Evolutionary conservation across 2,329 filamentous ascomycete genomes (phyloP).

Genomic region (Huntiella decipiens): DNA sequence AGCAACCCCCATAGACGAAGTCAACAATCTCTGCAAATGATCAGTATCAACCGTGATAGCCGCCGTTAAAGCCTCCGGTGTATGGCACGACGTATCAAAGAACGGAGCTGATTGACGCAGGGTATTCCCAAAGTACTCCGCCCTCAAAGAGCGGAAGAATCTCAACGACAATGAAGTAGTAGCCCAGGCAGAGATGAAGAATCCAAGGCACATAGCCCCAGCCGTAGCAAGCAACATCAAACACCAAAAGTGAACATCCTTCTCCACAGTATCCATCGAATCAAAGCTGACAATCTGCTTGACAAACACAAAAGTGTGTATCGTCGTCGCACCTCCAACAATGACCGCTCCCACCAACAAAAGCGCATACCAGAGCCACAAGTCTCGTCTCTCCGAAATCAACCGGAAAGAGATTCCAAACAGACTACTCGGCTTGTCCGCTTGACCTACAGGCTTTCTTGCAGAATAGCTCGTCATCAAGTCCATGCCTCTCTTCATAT

Average conservation of each 20-base stretch:
- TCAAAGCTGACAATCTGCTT: slow-evolving; percentile 11
- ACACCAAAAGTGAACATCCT: slow-evolving; percentile 15
- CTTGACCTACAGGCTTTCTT: background rate
- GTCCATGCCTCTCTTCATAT: slow-evolving; percentile 6
- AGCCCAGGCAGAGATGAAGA: slow-evolving; percentile 16
- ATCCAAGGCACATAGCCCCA: slow-evolving; percentile 16
- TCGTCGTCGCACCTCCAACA: slow-evolving; percentile 9
- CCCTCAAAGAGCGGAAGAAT: slow-evolving; percentile 14
- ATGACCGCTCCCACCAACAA: slow-evolving; percentile 9
- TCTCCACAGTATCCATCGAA: background rate
- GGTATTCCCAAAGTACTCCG: slow-evolving; percentile 17
- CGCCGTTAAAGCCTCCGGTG: slow-evolving; percentile 16
- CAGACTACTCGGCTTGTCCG: slow-evolving; percentile 1
- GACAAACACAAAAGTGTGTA: slow-evolving; percentile 12
- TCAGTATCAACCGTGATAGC: slow-evolving; percentile 17
- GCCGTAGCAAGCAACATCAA: slow-evolving; percentile 18
- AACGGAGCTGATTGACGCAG: slow-evolving; percentile 16
- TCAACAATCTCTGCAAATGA: slow-evolving; percentile 18
- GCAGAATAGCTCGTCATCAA: slow-evolving; percentile 5
- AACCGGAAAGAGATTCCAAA: slow-evolving; percentile 8
- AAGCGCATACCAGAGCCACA: slow-evolving; percentile 11
- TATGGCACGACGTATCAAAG: slow-evolving; percentile 17
- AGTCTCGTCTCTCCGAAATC: slow-evolving; percentile 6
- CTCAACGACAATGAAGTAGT: slow-evolving; percentile 12
- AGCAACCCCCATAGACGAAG: slow-evolving; percentile 17